Conservation (phyloP, 805 yeast genomes). For the Saccharomycopsis sp. region DNA sequence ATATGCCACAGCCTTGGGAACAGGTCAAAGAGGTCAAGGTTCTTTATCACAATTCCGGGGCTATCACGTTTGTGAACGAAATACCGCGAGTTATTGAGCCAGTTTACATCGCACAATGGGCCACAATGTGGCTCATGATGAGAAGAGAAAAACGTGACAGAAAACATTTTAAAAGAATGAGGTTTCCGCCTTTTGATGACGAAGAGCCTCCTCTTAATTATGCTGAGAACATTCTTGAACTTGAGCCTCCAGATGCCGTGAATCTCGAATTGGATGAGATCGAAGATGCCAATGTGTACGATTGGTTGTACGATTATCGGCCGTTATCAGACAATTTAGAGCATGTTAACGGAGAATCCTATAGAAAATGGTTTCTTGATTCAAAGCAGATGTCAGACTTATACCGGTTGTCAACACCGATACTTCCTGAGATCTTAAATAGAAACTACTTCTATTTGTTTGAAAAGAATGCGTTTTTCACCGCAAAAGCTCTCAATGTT, state of each 20-base stretch:
- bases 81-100: slow-evolving; percentile 89
- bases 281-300: slow-evolving; percentile 54
- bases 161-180: slow-evolving; percentile 81
- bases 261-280: slow-evolving; percentile 56
- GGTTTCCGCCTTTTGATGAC: slow-evolving; percentile 95
- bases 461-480: slow-evolving; percentile 72
- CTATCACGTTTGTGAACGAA: slow-evolving; percentile 92
- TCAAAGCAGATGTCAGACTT: slow-evolving; percentile 57
- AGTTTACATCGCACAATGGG: slow-evolving; percentile 92
- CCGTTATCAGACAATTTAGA: slow-evolving; percentile 57
- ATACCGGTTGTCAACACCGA: slow-evolving; percentile 63
- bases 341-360: slow-evolving; percentile 70
- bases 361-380: slow-evolving; percentile 62
- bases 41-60: slow-evolving; percentile 85
- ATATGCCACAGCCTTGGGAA: slow-evolving; percentile 99
- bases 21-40: slow-evolving; percentile 77
- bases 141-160: slow-evolving; percentile 90
- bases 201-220: slow-evolving; percentile 90
- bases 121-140: slow-evolving; percentile 88
- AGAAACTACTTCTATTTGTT: slow-evolving; percentile 64
- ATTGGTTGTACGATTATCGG: slow-evolving; percentile 76
- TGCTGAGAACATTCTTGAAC: slow-evolving; percentile 68
- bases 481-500: slow-evolving; percentile 84
- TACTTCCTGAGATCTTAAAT: slow-evolving; percentile 52
- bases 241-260: slow-evolving; percentile 68